These are phyloP conservation scores for Clathrospora elynae DNA, from an alignment of 2,329 filamentous ascomycete genomes.

Conservation along the genomic window DNA sequence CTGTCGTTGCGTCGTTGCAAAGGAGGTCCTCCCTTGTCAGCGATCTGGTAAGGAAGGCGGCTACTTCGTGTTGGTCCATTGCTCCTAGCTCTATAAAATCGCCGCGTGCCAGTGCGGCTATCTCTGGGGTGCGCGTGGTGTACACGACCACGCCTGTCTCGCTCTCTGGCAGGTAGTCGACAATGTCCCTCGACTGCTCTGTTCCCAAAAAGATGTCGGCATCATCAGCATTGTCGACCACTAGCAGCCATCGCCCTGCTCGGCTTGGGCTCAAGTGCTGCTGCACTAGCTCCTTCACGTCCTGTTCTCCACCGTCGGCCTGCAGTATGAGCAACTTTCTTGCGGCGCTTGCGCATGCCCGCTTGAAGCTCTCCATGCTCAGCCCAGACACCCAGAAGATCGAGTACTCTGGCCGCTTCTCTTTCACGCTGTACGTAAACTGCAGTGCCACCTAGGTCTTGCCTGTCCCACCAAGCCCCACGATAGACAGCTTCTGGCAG, in stretches of 20 bases:
- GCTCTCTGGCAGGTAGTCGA: slow-evolving; percentile 18
- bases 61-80: slow-evolving; percentile 10
- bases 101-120: slow-evolving; percentile 13
- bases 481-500: slow-evolving; percentile 33
- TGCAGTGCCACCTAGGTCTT: slow-evolving; percentile 43
- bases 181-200: slow-evolving; percentile 8
- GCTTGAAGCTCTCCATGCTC: slow-evolving; percentile 30
- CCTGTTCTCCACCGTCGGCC: slow-evolving; percentile 15
- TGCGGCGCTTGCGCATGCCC: slow-evolving; percentile 17
- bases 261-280: slow-evolving; percentile 21
- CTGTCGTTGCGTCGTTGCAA: neutral
- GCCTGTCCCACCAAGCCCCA: slow-evolving; percentile 38
- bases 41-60: slow-evolving; percentile 15
- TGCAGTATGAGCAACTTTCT: slow-evolving; percentile 17
- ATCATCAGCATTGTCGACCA: slow-evolving; percentile 18
- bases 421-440: slow-evolving; percentile 33
- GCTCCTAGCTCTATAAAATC: slow-evolving; percentile 19
- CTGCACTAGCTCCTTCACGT: slow-evolving; percentile 29
- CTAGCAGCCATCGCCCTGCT: slow-evolving; percentile 17
- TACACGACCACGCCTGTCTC: slow-evolving; percentile 12
- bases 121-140: slow-evolving; percentile 16
- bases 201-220: slow-evolving; percentile 12
- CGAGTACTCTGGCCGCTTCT: slow-evolving; percentile 19
- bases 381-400: slow-evolving; percentile 31
- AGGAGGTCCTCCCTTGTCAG: slow-evolving; percentile 11